These are phyloP conservation scores for Ceratobasidium sp. DNA, from an alignment of 1,284 basidiomycete genomes.

Conservation along the genomic window DNA sequence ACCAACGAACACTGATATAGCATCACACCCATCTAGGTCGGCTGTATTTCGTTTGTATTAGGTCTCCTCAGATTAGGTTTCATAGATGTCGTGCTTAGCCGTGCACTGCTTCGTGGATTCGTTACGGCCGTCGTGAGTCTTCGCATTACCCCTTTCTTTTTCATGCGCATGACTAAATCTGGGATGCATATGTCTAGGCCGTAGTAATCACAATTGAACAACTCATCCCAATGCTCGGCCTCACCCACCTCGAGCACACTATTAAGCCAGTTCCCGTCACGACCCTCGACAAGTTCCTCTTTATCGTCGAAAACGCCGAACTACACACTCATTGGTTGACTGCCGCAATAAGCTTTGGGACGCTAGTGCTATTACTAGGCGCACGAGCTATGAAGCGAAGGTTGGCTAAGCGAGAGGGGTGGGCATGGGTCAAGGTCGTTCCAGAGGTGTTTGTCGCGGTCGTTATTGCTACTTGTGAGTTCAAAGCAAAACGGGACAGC, in stretches of 20 bases:
- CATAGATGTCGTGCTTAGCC: slow-evolving; percentile 93
- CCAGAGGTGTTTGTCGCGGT: slow-evolving; percentile 89
- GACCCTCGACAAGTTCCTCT: slow-evolving; percentile 82
- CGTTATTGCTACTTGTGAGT: slow-evolving; percentile 81
- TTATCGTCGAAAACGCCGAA: slow-evolving; percentile 77
- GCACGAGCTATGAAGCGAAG: slow-evolving; percentile 64
- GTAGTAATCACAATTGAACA: slow-evolving; percentile 75
- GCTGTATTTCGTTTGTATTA: slow-evolving; percentile 88
- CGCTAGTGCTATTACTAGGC: slow-evolving; percentile 75
- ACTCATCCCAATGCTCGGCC: slow-evolving; percentile 84
- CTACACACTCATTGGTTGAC: slow-evolving; percentile 75
- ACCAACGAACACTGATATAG: background rate
- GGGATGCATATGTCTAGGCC: slow-evolving; percentile 41
- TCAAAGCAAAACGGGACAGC: slow-evolving; percentile 3
- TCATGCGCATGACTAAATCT: slow-evolving; percentile 21
- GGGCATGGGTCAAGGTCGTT: slow-evolving; percentile 81
- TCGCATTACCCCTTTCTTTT: background rate
- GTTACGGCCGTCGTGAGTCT: slow-evolving; percentile 74
- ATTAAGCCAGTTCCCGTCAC: slow-evolving; percentile 67
- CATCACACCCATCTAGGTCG: slow-evolving; percentile 67
- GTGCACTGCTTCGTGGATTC: slow-evolving; percentile 90
- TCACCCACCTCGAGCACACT: slow-evolving; percentile 69
- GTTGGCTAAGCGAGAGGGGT: slow-evolving; percentile 68
- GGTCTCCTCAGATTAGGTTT: slow-evolving; percentile 93
- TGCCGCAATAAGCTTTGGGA: slow-evolving; percentile 77